phyloP scores from a whole-genome alignment of 768 basidiomycete genomes.

The Pleurotus sapidus region DNA sequence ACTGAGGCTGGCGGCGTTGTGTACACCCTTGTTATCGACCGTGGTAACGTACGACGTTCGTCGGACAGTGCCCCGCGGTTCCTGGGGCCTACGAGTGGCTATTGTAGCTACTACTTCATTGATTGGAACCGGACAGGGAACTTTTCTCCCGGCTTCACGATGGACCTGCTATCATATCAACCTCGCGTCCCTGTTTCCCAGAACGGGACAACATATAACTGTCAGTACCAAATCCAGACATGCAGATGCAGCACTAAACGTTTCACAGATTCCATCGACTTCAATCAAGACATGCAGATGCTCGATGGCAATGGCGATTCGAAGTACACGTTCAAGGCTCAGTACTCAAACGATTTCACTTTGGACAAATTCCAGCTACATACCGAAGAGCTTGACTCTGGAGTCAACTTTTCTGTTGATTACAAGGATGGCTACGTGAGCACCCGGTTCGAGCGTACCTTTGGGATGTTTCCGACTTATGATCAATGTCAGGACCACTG shows the following conservation, averaged over 20 bases:
- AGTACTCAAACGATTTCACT: background rate
- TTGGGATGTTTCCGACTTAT: background rate
- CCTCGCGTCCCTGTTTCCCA: background rate
- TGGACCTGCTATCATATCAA: background rate
- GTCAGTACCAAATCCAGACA: background rate
- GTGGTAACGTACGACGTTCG: background rate
- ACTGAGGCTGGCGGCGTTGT: background rate
- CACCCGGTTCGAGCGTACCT: background rate
- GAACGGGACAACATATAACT: background rate
- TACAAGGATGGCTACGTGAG: background rate
- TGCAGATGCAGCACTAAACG: background rate
- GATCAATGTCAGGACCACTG: background rate
- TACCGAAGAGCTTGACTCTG: background rate
- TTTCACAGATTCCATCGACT: background rate
- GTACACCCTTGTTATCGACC: background rate
- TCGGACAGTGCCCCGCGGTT: background rate
- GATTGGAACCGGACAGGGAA: background rate
- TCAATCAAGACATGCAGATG: slow-evolving; percentile 2
- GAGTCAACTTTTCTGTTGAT: background rate
- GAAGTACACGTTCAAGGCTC: background rate
- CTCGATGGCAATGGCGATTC: background rate
- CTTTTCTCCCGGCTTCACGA: background rate
- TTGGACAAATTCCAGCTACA: background rate
- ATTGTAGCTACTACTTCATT: background rate
- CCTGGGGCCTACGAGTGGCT: slow-evolving; percentile 3